These are phyloP conservation scores for Cyberlindnera misumaiensis DNA, from an alignment of 805 yeast species.

Conservation along the genomic window DNA sequence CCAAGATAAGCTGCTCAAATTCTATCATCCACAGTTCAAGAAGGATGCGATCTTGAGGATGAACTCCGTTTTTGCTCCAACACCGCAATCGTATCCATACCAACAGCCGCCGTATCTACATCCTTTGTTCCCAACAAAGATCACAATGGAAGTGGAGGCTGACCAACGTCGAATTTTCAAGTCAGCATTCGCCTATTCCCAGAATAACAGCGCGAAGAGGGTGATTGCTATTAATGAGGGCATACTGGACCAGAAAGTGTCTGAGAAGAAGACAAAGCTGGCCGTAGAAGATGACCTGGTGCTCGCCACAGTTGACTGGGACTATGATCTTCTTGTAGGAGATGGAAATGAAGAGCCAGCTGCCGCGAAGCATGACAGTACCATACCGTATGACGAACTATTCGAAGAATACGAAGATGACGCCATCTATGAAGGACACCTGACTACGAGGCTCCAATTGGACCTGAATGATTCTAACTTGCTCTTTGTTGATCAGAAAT, in stretches of 20 bases:
- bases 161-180: slow-evolving; percentile 54
- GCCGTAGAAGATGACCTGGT: slow-evolving; percentile 42
- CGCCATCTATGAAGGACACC: slow-evolving; percentile 65
- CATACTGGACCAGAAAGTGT: slow-evolving; percentile 8
- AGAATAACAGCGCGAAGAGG: slow-evolving; percentile 11
- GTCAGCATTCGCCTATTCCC: slow-evolving; percentile 19
- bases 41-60: slow-evolving; percentile 50
- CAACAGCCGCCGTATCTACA: slow-evolving; percentile 34
- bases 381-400: slow-evolving; percentile 5
- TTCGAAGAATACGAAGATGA: slow-evolving; percentile 54
- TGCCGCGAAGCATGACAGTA: slow-evolving; percentile 2
- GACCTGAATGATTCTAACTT: slow-evolving; percentile 87
- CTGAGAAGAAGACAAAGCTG: slow-evolving; percentile 11
- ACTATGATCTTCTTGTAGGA: slow-evolving; percentile 55
- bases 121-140: slow-evolving; percentile 48
- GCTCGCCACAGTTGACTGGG: slow-evolving; percentile 74
- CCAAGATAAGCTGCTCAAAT: slow-evolving; percentile 31
- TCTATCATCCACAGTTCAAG: slow-evolving; percentile 59
- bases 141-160: slow-evolving; percentile 52
- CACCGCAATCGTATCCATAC: slow-evolving; percentile 46
- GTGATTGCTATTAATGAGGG: slow-evolving; percentile 11
- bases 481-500: slow-evolving; percentile 50
- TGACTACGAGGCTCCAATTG: slow-evolving; percentile 38
- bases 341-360: slow-evolving; percentile 22
- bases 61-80: slow-evolving; percentile 60